Base-by-base conservation (phyloP, 352 stramenopile species). In the Bremia lactucae region DNA sequence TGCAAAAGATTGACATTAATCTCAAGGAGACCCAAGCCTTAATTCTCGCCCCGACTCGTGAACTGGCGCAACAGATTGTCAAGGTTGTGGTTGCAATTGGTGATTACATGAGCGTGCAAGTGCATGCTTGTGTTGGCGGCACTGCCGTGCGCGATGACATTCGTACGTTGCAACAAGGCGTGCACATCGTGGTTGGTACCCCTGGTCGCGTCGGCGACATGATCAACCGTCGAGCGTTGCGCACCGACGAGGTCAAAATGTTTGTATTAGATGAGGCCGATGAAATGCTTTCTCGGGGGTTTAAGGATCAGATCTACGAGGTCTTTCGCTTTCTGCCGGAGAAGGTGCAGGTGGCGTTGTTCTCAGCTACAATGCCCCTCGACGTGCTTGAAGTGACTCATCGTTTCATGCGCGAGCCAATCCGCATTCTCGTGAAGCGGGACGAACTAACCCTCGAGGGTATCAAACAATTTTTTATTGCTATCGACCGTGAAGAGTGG, bases 401-500 rank as follows among this genome's bases (percentile, higher is more conserved):
- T 43, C 73, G 81, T 45, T 99, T 99, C 75, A 99, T 99, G 96
- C 88, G 92, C 52, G 94, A 98, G 46, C 96, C 96, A 21, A 93
- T 98, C 43, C 89, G 94, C 49, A 99, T 99, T 60, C 85, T 99
- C 46, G 96, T 99, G 48, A 99, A 99, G 94, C 97, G 96, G 60
- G 96, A 99, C 58, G 95, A 99, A 61, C 77, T 99, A 35, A 99
- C 96, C 13, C 82, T 99, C 40, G 96, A 99, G 83, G 96, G 96
- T 95, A 99, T 99, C 70, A 99, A 98, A 88, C 96, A 99, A 73
- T 99, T 99, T 66, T 99, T 98, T 75, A 97, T 99, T 52, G 91
- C 88, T 26, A 95, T 99, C 26, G 96, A 99, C 31, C 77, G 82
- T 43, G 96, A 99, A 68, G 95, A 98, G 65, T 99, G 96, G 95